These are phyloP conservation scores for Liquidambar formosana DNA, from an alignment of 164 flowering plant genomes.

Conservation along the genomic window DNA sequence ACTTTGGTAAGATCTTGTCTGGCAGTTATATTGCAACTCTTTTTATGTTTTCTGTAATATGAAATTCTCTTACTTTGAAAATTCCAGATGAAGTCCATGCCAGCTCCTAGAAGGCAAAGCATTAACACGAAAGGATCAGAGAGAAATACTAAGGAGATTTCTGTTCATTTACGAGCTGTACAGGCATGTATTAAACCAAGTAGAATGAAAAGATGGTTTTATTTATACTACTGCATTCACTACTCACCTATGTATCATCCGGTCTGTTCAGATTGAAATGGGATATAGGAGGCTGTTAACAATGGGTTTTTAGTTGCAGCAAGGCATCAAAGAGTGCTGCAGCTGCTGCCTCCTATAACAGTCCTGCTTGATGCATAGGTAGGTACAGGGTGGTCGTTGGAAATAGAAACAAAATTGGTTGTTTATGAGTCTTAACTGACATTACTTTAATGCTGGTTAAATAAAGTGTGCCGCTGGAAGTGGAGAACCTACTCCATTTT, in stretches of 20 bases:
- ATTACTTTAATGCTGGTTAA: neutral
- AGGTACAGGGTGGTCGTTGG: neutral
- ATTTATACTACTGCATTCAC: neutral
- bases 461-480: slow-evolving; percentile 16
- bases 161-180: slow-evolving; percentile 2
- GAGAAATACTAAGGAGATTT: slow-evolving; percentile 12
- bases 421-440: neutral
- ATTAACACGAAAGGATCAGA: slow-evolving; percentile 1
- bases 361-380: neutral
- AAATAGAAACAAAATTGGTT: neutral
- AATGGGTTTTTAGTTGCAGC: too few relatives aligned
- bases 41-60: neutral
- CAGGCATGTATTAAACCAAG: slow-evolving; percentile 12
- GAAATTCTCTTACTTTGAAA: neutral
- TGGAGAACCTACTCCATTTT: neutral
- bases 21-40: neutral
- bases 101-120: slow-evolving; percentile 13
- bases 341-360: too few relatives aligned
- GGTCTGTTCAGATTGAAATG: neutral
- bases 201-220: neutral
- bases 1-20: slow-evolving; percentile 19
- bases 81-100: slow-evolving; percentile 19
- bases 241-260: neutral
- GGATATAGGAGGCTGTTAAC: too few relatives aligned
- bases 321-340: too few relatives aligned